These are phyloP conservation scores for Drechslera avenae DNA, from an alignment of 2,329 filamentous ascomycete genomes.

Conservation along the genomic window DNA sequence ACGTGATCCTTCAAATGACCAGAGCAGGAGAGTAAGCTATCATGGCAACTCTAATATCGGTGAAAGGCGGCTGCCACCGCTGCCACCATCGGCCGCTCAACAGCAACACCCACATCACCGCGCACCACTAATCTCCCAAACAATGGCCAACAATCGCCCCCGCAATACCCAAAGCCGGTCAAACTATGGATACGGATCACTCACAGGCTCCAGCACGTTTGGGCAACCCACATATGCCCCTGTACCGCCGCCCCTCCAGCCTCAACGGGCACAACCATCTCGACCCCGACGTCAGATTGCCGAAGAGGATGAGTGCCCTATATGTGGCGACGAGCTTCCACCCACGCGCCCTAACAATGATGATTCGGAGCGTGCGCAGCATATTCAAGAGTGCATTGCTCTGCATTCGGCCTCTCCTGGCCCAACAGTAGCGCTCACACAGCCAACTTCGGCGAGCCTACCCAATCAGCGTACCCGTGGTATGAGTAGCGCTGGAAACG, in stretches of 20 bases:
- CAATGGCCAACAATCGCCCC: conserved; percentile 5
- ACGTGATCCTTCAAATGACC: conserved; percentile 26
- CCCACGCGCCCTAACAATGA: conserved; percentile 50
- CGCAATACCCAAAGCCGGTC: conserved; percentile 11
- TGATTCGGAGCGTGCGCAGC: conserved; percentile 50
- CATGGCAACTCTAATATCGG: conserved; percentile 26
- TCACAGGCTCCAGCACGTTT: conserved; percentile 24
- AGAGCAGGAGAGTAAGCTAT: conserved; percentile 32
- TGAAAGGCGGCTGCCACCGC: conserved; percentile 34
- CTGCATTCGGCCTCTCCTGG: conserved; percentile 35
- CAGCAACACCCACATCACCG: conserved; percentile 16
- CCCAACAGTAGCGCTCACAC: conserved; percentile 15
- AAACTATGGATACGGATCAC: conserved; percentile 15
- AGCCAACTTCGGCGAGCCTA: conserved; percentile 33
- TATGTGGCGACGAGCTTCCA: conserved; percentile 75
- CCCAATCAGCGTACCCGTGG: conserved; percentile 40
- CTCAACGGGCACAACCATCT: conserved; percentile 24
- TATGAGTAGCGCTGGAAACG: conserved; percentile 38
- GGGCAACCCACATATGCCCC: conserved; percentile 21
- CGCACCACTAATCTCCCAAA: conserved; percentile 18
- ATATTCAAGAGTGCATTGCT: conserved; percentile 52
- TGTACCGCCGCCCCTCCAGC: conserved; percentile 17
- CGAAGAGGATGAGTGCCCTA: conserved; percentile 80
- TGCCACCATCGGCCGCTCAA: conserved; percentile 21
- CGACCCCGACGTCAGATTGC: conserved; percentile 41